These are phyloP conservation scores for Colletotrichum abscissum DNA, from an alignment of 2,329 filamentous ascomycete genomes.

Conservation along the genomic window DNA sequence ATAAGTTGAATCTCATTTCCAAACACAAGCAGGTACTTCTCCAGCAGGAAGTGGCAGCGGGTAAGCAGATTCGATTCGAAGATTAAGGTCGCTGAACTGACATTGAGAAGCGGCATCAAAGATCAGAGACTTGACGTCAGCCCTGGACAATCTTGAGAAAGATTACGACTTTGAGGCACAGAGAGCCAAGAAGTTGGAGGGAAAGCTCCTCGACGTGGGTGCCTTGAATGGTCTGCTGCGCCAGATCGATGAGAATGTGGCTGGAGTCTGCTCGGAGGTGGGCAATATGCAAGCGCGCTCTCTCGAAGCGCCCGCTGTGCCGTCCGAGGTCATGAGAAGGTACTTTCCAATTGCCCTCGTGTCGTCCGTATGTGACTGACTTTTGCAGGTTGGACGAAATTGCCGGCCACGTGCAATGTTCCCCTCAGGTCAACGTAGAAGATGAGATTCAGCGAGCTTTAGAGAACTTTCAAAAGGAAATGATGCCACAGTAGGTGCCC, in stretches of 20 bases:
- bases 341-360: background rate
- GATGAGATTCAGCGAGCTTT: background rate
- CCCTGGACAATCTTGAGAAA: background rate
- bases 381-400: slow-evolving; percentile 14
- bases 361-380: background rate
- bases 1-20: background rate
- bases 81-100: background rate
- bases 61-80: background rate
- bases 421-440: background rate
- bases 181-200: background rate
- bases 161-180: slow-evolving; percentile 1
- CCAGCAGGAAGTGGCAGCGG: background rate
- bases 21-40: background rate
- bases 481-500: background rate
- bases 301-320: background rate
- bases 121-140: background rate
- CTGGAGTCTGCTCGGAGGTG: background rate
- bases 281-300: background rate
- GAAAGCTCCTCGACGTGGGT: slow-evolving; percentile 1
- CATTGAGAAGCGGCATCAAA: background rate
- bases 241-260: background rate
- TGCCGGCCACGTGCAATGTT: background rate
- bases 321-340: background rate
- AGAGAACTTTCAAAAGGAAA: background rate
- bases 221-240: background rate